Conservation (phyloP, 768 basidiomycete species). For the Hygrophorus russula region DNA sequence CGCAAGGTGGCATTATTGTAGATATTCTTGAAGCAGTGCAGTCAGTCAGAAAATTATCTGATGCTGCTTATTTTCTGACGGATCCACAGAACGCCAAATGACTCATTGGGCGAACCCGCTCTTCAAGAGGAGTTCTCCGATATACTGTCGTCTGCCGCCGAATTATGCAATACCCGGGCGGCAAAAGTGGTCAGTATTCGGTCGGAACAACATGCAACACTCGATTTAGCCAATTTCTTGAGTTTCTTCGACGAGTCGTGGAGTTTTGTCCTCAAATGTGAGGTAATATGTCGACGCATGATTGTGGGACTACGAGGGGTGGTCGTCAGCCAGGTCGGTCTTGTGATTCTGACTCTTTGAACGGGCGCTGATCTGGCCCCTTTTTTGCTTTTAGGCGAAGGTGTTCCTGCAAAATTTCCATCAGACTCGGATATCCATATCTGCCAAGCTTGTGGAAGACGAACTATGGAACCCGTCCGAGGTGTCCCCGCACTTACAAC, state of each 20-base stretch:
- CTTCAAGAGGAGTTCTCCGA: constrained; percentile 63
- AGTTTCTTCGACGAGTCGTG: constrained; percentile 77
- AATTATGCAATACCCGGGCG: constrained; percentile 74
- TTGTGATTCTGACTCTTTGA: constrained; percentile 1
- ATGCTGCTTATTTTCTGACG: constrained; percentile 1
- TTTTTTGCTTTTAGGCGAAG: constrained; percentile 50
- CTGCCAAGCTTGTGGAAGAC: constrained; percentile 88
- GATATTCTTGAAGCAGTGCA: constrained; percentile 42
- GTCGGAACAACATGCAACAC: constrained; percentile 65
- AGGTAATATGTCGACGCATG: constrained; percentile 80
- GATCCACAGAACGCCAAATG: constrained; percentile 22
- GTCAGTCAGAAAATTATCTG: constrained; percentile 12
- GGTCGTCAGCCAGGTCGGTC: constrained; percentile 64
- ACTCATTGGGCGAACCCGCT: constrained; percentile 27
- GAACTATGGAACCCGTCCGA: constrained; percentile 89
- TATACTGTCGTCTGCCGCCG: constrained; percentile 68
- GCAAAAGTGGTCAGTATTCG: constrained; percentile 72
- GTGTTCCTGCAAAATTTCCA: constrained; percentile 82
- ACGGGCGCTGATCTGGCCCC: constrained; percentile 1
- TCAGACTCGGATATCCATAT: constrained; percentile 61
- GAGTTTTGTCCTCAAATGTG: constrained; percentile 83
- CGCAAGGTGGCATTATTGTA: constrained; percentile 44
- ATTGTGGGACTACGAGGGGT: constrained; percentile 86
- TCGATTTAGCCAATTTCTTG: constrained; percentile 67
- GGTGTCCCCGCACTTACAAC: constrained; percentile 55